Conservation (phyloP, 2,329 filamentous ascomycete genomes). For the Fusarium nematophilum region DNA sequence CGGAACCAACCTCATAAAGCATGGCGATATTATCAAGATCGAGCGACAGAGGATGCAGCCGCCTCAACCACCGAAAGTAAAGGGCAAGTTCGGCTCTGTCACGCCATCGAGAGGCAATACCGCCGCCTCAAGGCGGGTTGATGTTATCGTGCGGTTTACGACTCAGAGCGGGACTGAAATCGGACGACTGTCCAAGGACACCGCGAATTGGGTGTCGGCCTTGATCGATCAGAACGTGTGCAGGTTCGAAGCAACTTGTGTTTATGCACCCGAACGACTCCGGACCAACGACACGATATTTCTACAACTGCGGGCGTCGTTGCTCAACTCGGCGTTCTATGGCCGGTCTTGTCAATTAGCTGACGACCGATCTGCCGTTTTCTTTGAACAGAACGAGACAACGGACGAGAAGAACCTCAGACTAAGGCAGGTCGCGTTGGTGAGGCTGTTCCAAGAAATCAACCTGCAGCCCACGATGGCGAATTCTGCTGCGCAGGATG, state of each 20-base stretch:
- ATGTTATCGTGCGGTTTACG: slow-evolving; percentile 93
- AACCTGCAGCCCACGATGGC: slow-evolving; percentile 79
- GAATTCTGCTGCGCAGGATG: slow-evolving; percentile 82
- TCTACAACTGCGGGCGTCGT: slow-evolving; percentile 82
- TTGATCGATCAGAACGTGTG: slow-evolving; percentile 92
- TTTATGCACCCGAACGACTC: slow-evolving; percentile 87
- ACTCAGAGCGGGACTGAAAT: slow-evolving; percentile 83
- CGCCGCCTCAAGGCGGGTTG: slow-evolving; percentile 74
- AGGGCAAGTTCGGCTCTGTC: slow-evolving; percentile 53
- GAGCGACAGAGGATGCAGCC: slow-evolving; percentile 84
- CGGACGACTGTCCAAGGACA: slow-evolving; percentile 86
- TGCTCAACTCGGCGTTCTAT: slow-evolving; percentile 81
- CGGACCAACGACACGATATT: slow-evolving; percentile 96
- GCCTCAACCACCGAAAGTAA: slow-evolving; percentile 59
- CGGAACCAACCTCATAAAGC: slow-evolving; percentile 77
- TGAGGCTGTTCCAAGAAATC: slow-evolving; percentile 90
- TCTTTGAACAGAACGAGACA: slow-evolving; percentile 89
- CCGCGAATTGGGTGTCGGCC: slow-evolving; percentile 90
- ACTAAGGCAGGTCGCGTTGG: slow-evolving; percentile 85
- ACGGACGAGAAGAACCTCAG: slow-evolving; percentile 85
- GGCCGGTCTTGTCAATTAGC: slow-evolving; percentile 67
- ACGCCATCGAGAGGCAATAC: slow-evolving; percentile 54
- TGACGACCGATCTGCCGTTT: slow-evolving; percentile 75
- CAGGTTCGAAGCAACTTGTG: slow-evolving; percentile 85
- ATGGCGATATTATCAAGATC: slow-evolving; percentile 86